Conservation (phyloP, 2,329 filamentous ascomycete species). For the Scytalidium lignicola region DNA sequence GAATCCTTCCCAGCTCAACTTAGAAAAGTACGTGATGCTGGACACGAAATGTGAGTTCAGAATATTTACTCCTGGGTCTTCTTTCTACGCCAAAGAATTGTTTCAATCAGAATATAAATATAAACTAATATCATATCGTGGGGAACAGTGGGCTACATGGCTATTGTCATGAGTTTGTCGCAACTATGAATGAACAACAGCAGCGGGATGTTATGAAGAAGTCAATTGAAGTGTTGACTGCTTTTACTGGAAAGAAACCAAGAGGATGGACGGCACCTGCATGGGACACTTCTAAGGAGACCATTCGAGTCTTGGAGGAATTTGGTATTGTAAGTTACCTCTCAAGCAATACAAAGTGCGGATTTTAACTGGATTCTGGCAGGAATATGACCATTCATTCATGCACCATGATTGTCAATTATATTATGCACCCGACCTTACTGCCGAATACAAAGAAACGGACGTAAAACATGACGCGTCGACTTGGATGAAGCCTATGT, state of each 20-base stretch:
- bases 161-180: constrained; percentile 34
- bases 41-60: constrained; percentile 32
- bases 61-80: too few species aligned
- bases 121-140: too few species aligned
- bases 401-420: constrained; percentile 43
- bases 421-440: constrained; percentile 27
- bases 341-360: neutral
- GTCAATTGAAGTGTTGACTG: constrained; percentile 39
- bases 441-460: constrained; percentile 6
- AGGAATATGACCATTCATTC: constrained; percentile 39
- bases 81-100: too few species aligned
- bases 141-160: constrained; percentile 31
- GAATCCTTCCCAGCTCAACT: constrained; percentile 13
- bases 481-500: constrained; percentile 6
- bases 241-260: constrained; percentile 39
- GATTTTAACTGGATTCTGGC: neutral
- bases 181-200: constrained; percentile 38
- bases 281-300: constrained; percentile 45
- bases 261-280: constrained; percentile 43
- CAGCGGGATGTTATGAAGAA: constrained; percentile 44
- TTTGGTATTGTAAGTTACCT: constrained; percentile 22
- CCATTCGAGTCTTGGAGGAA: constrained; percentile 41
- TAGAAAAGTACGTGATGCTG: constrained; percentile 33
- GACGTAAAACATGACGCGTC: constrained; percentile 13
- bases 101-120: too few species aligned